Base-by-base conservation (phyloP, 225 moss, liverwort and hornwort species). In the Polytrichum commune region DNA sequence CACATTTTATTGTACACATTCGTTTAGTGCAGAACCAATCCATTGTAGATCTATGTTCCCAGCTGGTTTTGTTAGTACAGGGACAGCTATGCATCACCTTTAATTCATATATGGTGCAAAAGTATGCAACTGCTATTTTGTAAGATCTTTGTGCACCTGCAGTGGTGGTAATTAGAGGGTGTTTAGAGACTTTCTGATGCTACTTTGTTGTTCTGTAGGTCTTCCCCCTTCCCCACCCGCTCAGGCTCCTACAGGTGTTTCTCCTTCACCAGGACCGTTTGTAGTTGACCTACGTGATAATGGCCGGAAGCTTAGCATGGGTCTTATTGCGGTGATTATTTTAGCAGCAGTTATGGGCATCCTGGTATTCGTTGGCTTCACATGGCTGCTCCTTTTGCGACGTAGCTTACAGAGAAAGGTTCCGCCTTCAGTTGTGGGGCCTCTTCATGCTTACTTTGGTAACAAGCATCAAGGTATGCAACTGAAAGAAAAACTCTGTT, bases 301-400 rank as follows among this genome's bases (percentile, higher is more conserved):
- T 64, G 66, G 38, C 53, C 75, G 69, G 60, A 78, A 72, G 77
- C 75, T 84, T 53, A 78, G 78, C 64, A 69, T 75, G n/a, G 90
- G 84, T 32, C 77, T 84, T 1, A 84, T 93, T 60, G 72, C 77
- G 29, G 85, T 91, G 69, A 93, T 93, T 68, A 73, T 85, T 29
- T 78, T 88, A 78, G 80, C 89, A 62, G 86, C 91, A 20, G 84
- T 72, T 69, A 87, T 85, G 75, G 88, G 83, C 28, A 80, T 85
- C n/a, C 70, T 89, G 67, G 68, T 89, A 55, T 64, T 81, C 27
- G 73, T 91, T 58, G 91, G 89, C 53, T 85, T 85, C 55, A 74
- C 83, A 23, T 88, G 89, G 87, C 82, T 93, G 22, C 72, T 91
- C 67, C 79, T 78, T 60, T 71, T 72, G 67, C 75, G 84, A 72